phyloP scores from a whole-genome alignment of 169 alveolate genomes.

The Plasmodium gonderi region DNA sequence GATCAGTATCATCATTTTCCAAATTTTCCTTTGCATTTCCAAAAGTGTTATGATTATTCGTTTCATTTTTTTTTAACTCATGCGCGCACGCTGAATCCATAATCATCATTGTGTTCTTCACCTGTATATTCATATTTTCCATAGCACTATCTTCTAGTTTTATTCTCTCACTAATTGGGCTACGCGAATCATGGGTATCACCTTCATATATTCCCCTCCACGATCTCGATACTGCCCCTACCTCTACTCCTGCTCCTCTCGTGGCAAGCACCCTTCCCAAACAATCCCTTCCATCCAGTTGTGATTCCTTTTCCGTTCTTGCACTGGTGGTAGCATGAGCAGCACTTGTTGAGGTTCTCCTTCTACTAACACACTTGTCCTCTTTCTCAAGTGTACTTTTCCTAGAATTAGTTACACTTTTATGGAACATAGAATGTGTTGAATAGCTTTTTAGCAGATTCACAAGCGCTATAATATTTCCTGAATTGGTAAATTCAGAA shows the following conservation, averaged over 20 bases:
- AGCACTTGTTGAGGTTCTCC: background rate
- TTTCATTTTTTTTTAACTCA: background rate
- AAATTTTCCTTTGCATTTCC: background rate
- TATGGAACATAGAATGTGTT: conserved; percentile 3
- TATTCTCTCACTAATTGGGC: too few relatives aligned
- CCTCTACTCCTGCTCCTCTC: background rate
- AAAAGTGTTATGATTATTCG: background rate
- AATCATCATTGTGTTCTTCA: background rate
- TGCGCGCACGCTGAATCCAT: background rate
- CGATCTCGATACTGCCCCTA: background rate
- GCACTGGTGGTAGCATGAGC: background rate
- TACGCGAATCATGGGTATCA: too few relatives aligned
- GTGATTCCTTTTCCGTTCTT: background rate
- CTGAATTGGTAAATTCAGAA: background rate
- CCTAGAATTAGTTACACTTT: background rate
- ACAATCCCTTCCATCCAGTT: background rate
- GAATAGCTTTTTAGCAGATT: conserved; percentile 12
- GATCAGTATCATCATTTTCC: background rate
- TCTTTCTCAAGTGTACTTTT: background rate
- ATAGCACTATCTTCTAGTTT: too few relatives aligned
- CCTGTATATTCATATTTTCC: background rate
- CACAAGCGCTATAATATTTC: conserved; percentile 15
- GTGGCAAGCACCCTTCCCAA: background rate
- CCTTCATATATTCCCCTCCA: background rate
- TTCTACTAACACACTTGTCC: background rate